phyloP scores from a whole-genome alignment of 1,284 basidiomycete genomes.

The Phlebopus sp. region DNA sequence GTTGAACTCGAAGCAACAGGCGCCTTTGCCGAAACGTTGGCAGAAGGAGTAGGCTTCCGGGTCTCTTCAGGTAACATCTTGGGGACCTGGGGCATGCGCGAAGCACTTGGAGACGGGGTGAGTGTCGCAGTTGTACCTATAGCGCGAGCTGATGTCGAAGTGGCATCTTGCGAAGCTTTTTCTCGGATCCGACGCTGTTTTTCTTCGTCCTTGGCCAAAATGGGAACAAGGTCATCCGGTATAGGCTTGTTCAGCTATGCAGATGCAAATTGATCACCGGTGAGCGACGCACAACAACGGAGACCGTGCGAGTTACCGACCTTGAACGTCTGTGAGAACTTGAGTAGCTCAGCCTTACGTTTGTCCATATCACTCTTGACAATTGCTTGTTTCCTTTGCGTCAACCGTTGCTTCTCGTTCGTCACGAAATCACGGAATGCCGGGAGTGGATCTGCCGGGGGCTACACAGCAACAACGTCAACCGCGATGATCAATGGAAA shows the following conservation, averaged over 20 bases:
- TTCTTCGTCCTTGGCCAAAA: conserved; percentile 86
- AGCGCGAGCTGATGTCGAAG: conserved; percentile 58
- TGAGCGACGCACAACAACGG: neutral
- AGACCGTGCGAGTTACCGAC: conserved; percentile 40
- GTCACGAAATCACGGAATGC: conserved; percentile 90
- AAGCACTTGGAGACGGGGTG: conserved; percentile 35
- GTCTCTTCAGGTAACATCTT: conserved; percentile 26
- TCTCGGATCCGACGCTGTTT: conserved; percentile 83
- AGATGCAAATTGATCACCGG: neutral
- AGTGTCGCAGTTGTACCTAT: conserved; percentile 50
- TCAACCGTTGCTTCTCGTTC: conserved; percentile 82
- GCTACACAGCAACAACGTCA: conserved; percentile 35
- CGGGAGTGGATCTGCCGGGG: conserved; percentile 66
- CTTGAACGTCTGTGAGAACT: conserved; percentile 94
- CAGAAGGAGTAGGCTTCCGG: conserved; percentile 34
- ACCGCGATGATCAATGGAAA: conserved; percentile 8
- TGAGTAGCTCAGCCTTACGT: conserved; percentile 86
- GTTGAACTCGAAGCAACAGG: conserved; percentile 28
- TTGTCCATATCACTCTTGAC: conserved; percentile 94
- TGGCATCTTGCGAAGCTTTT: conserved; percentile 68
- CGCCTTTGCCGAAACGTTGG: conserved; percentile 36
- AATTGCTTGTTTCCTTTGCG: conserved; percentile 87
- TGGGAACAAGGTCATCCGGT: conserved; percentile 90
- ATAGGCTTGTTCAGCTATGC: conserved; percentile 86
- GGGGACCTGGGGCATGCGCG: conserved; percentile 30